These are phyloP conservation scores for Ramaria rubella DNA, from an alignment of 768 basidiomycete genomes.

Conservation along the genomic window DNA sequence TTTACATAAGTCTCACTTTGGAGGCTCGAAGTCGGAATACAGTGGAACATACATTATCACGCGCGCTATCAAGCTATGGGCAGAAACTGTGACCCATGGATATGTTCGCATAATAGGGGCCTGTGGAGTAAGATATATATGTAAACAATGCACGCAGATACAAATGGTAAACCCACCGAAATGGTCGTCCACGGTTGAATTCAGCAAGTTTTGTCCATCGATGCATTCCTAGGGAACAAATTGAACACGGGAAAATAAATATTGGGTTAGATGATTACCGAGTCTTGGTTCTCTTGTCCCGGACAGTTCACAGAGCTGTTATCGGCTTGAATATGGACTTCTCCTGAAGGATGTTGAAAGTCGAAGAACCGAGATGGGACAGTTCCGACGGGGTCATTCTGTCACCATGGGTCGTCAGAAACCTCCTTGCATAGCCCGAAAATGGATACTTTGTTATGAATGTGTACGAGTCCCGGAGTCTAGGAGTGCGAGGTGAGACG, in stretches of 20 bases:
- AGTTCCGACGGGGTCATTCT: conserved; percentile 37
- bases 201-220: background rate
- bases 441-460: background rate
- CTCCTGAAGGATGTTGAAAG: conserved; percentile 41
- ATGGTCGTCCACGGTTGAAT: background rate
- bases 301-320: conserved; percentile 27
- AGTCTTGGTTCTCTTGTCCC: conserved; percentile 35
- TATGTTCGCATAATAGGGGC: background rate
- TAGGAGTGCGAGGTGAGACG: background rate
- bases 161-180: background rate
- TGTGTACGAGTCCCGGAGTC: background rate
- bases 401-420: background rate
- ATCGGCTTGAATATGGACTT: conserved; percentile 37
- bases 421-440: background rate
- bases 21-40: too few species aligned
- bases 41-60: too few species aligned
- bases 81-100: background rate
- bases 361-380: conserved; percentile 34
- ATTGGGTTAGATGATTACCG: background rate
- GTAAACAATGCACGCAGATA: background rate
- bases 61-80: background rate
- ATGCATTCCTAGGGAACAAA: background rate
- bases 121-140: background rate
- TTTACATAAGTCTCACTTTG: too few species aligned
- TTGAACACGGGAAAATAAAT: too few species aligned